These are phyloP conservation scores for Blepharisma undulans DNA, from an alignment of 169 alveolate genomes.

Conservation along the genomic window DNA sequence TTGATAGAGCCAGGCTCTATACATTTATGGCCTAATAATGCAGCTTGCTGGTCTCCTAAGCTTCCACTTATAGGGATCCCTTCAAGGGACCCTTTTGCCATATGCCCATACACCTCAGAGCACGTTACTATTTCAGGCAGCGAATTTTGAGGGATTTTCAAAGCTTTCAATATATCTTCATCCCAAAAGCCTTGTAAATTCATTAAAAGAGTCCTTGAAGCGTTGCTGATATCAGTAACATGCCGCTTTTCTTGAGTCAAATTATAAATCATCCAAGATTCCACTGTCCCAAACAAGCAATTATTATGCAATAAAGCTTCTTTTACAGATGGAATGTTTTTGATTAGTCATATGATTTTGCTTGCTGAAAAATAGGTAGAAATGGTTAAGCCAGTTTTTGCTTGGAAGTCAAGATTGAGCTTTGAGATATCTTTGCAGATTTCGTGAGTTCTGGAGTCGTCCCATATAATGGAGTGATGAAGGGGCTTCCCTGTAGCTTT, in stretches of 20 bases:
- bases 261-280: constrained; percentile 41
- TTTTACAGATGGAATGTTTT: constrained; percentile 45
- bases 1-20: constrained; percentile 86
- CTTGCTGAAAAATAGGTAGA: constrained; percentile 90
- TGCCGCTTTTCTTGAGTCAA: constrained; percentile 63
- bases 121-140: constrained; percentile 64
- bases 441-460: constrained; percentile 87
- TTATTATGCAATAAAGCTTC: constrained; percentile 43
- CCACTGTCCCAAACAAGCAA: constrained; percentile 45
- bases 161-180: constrained; percentile 76
- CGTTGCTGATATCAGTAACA: constrained; percentile 93
- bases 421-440: constrained; percentile 65
- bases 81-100: constrained; percentile 54
- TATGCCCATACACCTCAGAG: constrained; percentile 55
- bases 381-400: constrained; percentile 89
- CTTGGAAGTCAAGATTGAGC: constrained; percentile 65
- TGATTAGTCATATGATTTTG: constrained; percentile 61
- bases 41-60: constrained; percentile 93
- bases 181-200: constrained; percentile 89
- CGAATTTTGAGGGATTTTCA: constrained; percentile 51
- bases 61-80: constrained; percentile 89
- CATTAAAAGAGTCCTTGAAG: constrained; percentile 92
- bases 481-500: constrained; percentile 86
- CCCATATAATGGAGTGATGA: constrained; percentile 94
- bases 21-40: constrained; percentile 90